Conservation (phyloP, 169 alveolate species). For the Theileria sp. region DNA sequence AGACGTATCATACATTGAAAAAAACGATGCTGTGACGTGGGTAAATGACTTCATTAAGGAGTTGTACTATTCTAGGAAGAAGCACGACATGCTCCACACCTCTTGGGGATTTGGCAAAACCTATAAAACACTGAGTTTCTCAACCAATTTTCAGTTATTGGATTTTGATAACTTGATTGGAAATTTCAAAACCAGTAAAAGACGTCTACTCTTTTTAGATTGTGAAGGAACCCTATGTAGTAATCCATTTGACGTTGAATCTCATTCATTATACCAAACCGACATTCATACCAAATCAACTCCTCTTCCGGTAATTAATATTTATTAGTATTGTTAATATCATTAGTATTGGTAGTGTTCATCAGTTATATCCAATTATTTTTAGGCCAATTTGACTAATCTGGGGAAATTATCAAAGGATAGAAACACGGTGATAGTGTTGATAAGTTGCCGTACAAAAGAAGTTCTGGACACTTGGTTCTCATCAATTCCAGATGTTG, state of each 20-base stretch:
- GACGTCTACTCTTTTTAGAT: constrained; percentile 58
- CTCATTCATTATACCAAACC: constrained; percentile 13
- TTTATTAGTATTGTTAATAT: background rate
- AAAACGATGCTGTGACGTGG: constrained; percentile 54
- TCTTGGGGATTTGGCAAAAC: constrained; percentile 72
- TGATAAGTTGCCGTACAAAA: constrained; percentile 37
- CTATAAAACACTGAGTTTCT: constrained; percentile 41
- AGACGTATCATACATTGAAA: constrained; percentile 57
- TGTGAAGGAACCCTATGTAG: constrained; percentile 62
- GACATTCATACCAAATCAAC: background rate
- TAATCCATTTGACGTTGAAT: constrained; percentile 31
- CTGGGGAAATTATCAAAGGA: constrained; percentile 20
- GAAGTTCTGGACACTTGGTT: constrained; percentile 55
- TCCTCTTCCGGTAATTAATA: constrained; percentile 1
- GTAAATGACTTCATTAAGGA: constrained; percentile 72
- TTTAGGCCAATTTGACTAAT: constrained; percentile 32
- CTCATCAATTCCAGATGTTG: constrained; percentile 28
- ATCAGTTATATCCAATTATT: background rate
- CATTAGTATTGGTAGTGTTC: background rate
- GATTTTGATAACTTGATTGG: constrained; percentile 30
- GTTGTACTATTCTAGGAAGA: constrained; percentile 72
- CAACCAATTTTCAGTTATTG: constrained; percentile 43
- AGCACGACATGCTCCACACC: constrained; percentile 67
- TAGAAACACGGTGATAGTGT: constrained; percentile 36
- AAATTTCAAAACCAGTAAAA: constrained; percentile 17